Conservation (phyloP, 148 eudicot species). For the Spergularia marina region DNA sequence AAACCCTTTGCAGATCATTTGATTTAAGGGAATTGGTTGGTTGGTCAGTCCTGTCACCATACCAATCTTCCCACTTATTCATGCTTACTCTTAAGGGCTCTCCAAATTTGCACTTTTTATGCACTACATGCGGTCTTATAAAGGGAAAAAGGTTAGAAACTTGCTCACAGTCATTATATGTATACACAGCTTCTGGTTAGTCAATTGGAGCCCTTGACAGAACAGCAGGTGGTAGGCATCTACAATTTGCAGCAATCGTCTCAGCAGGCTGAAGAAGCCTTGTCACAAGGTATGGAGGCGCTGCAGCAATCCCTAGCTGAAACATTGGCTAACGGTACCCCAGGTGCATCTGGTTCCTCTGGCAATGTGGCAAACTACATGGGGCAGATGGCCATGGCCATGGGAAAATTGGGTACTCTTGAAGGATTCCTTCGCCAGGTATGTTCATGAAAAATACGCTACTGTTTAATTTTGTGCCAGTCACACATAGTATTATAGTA, state of each 20-base stretch:
- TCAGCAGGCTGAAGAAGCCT: conserved; percentile 93
- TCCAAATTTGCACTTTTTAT: too few species aligned
- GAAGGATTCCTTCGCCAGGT: conserved; percentile 97
- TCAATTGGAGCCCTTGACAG: conserved; percentile 91
- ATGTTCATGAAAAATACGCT: conserved; percentile 1
- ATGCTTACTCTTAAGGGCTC: too few species aligned
- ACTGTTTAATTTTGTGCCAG: not conserved
- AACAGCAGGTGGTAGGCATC: conserved; percentile 72
- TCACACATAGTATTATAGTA: not conserved
- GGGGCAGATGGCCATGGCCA: conserved; percentile 99
- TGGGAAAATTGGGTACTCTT: conserved; percentile 98
- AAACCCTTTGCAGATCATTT: too few species aligned
- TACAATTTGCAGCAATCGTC: conserved; percentile 83
- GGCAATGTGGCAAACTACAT: conserved; percentile 93
- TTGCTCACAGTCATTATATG: too few species aligned
- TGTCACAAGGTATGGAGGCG: conserved; percentile 97
- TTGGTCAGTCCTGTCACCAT: too few species aligned
- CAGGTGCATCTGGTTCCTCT: conserved; percentile 61
- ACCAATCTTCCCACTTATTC: too few species aligned
- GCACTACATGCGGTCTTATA: too few species aligned
- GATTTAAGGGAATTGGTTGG: too few species aligned
- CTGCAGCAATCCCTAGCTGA: conserved; percentile 87
- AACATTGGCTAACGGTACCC: conserved; percentile 69
- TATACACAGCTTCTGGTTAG: conserved; percentile 68
- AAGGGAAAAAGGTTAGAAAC: too few species aligned